Base-by-base conservation (phyloP, 805 yeast species). In the Kuraishia borneana region DNA sequence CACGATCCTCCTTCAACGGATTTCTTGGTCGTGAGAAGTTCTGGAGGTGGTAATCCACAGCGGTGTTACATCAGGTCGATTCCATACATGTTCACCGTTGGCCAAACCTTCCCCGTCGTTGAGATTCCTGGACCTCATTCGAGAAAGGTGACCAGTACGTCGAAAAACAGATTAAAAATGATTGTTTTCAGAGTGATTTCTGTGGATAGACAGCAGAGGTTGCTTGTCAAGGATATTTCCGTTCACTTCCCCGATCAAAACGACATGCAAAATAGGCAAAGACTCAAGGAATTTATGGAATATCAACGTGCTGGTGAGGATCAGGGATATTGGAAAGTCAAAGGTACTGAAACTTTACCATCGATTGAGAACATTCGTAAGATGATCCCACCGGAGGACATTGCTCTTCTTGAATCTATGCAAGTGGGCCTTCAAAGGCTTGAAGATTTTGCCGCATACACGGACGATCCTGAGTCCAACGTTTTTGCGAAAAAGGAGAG, bases 91-190 rank as follows among this genome's bases (percentile, higher is more conserved):
- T 92, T 85, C 53, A 76, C 85, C 0, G 95, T 88, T 10, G 98
- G 98, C 1, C 95, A 92, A 50, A 71, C 83, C 0, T 76, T 85
- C 44, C 98, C 98, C 1, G 95, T 85, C 2, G 83, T 83, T 31
- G 96, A 85, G 48, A 80, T 92, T 22, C 98, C 98, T 0, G 96
- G 97, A 1, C 98, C 98, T 2, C 96, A 92, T 52, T 85, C 96
- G 1, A 72, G 98, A 54, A 87, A 85, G 47, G 96, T 88, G 17
- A 88, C 97, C 1, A 80, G 95, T 3, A 88, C 94, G 18, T 76
- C 87, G 28, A 88, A 89, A 47, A 88, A 87, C 50, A 67, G 98
- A 41, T 61, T 92, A 43, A 87, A 83, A 54, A 88, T 92, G 96
- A 77, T 92, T 45, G 97, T 87, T 2, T 89, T 73, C 48, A 71